Conservation (phyloP, 495 filamentous ascomycete species). For the Hyaloscypha hepaticicola region DNA sequence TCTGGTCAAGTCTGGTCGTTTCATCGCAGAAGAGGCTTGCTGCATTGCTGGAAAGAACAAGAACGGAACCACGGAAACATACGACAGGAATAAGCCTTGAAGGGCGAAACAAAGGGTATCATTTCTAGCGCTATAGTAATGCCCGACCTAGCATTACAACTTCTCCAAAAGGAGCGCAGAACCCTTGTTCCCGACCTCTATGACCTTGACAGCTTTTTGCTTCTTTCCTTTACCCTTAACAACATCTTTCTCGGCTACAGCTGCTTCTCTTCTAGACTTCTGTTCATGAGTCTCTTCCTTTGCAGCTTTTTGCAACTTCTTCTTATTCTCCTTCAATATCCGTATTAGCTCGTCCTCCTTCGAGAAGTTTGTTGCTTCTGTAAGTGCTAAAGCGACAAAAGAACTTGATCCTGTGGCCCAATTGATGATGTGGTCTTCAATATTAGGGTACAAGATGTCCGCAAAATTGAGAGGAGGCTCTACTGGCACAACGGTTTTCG, state of each 20-base stretch:
- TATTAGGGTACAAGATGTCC: conserved; percentile 69
- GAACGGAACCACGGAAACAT: too few relatives aligned
- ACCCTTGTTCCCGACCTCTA: conserved; percentile 50
- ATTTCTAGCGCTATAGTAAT: neutral
- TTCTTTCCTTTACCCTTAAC: conserved; percentile 44
- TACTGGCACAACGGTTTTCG: conserved; percentile 64
- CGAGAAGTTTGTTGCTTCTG: conserved; percentile 77
- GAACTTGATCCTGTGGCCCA: conserved; percentile 85
- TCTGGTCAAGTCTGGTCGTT: conserved; percentile 10
- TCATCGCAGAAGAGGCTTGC: conserved; percentile 11
- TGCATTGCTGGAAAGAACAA: conserved; percentile 17
- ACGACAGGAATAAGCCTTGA: too few relatives aligned
- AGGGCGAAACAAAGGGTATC: conserved; percentile 4
- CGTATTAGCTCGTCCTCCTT: conserved; percentile 63
- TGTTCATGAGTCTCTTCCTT: conserved; percentile 42
- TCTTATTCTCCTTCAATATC: conserved; percentile 59
- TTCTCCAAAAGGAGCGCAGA: conserved; percentile 54
- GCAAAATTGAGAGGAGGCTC: conserved; percentile 82
- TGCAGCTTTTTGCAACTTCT: conserved; percentile 48
- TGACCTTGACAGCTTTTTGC: conserved; percentile 35
- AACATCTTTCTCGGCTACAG: conserved; percentile 32
- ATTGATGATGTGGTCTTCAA: conserved; percentile 68
- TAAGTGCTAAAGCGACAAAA: conserved; percentile 76
- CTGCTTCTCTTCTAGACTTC: conserved; percentile 37
- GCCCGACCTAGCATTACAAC: conserved; percentile 25